Base-by-base conservation (phyloP, 352 stramenopile species). In the Pythium rishiriense region DNA sequence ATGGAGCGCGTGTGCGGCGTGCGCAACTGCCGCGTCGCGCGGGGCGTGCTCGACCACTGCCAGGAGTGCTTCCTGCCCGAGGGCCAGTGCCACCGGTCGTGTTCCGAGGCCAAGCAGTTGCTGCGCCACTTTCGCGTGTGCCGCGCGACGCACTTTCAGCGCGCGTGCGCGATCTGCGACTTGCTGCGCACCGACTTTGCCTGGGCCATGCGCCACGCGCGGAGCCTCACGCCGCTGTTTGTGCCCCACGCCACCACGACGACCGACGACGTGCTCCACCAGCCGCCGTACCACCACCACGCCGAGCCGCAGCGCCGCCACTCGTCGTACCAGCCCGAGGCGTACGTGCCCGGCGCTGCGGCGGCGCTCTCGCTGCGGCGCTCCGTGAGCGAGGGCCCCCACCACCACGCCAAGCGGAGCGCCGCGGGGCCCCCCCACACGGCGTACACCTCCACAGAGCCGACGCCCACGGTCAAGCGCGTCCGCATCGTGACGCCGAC, bases 41-140 rank as follows among this genome's bases (percentile, higher is more conserved):
- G 75, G 24, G 75, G 75, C 58, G 73, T 83, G 52, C 70, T 83
- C 25, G 75, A 83, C 56, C 75, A 83, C 54, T 83, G 75, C 67
- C 75, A 83, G 43, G 75, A 83, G 65, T 83, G 72, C 48, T 81
- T 81, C 43, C 60, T 75, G 33, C 17, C 52, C 5, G 70, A 75
- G 28, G 75, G 70, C 42, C 17, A 69, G 26, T 83, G 75, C 66
- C 75, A 83, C 70, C 49, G 68, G 10, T 83, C 72, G 11, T 83
- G 75, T 55, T 68, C 66, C 25, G 70, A 83, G 52, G 72, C 75
- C 37, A 83, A 83, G 68, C 67, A 70, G 15, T 62, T 83, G 51
- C 63, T 83, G 58, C 75, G 75, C 52, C 75, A 83, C 65, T 83
- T 80, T 46, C 75, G 75, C 46, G 56, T 78, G 19, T 83, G 75